Conservation (phyloP, 768 basidiomycete genomes). For the Phlebiopsis flavidoalba region DNA sequence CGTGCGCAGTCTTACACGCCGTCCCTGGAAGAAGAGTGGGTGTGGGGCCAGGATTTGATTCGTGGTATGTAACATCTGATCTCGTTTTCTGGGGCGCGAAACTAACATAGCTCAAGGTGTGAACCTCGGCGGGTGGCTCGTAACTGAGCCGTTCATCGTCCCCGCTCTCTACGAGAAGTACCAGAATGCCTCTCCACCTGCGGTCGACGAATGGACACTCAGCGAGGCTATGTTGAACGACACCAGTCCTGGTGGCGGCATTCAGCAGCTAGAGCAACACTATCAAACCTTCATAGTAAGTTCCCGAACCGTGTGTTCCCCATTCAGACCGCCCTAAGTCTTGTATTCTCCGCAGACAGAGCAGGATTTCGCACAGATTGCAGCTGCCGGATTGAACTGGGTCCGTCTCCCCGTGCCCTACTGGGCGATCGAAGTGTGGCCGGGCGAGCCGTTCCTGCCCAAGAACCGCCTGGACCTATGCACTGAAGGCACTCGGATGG, state of each 20-base stretch:
- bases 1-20: conserved; percentile 78
- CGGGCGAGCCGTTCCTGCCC: conserved; percentile 74
- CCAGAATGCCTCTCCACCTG: conserved; percentile 28
- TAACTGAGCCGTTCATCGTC: conserved; percentile 76
- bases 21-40: conserved; percentile 74
- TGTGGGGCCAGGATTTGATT: conserved; percentile 56
- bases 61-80: conserved; percentile 31
- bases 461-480: conserved; percentile 82
- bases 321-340: neutral
- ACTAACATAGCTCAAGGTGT: conserved; percentile 32
- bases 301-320: conserved; percentile 9
- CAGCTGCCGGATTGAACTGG: conserved; percentile 86
- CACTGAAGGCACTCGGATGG: conserved; percentile 76
- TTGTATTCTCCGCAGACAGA: conserved; percentile 53
- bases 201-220: conserved; percentile 70
- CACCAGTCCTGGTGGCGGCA: conserved; percentile 48
- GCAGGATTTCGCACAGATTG: conserved; percentile 84
- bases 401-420: conserved; percentile 78
- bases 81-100: neutral
- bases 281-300: conserved; percentile 83
- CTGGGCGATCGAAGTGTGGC: conserved; percentile 82
- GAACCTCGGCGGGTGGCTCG: conserved; percentile 75
- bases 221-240: conserved; percentile 63
- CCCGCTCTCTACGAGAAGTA: conserved; percentile 64
- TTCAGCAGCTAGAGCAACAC: conserved; percentile 69